Evolutionary conservation across 2,329 filamentous ascomycete species (phyloP), one percentile per base, ranked within the genome.

Genomic region (Emergomyces pasteurianus): DNA sequence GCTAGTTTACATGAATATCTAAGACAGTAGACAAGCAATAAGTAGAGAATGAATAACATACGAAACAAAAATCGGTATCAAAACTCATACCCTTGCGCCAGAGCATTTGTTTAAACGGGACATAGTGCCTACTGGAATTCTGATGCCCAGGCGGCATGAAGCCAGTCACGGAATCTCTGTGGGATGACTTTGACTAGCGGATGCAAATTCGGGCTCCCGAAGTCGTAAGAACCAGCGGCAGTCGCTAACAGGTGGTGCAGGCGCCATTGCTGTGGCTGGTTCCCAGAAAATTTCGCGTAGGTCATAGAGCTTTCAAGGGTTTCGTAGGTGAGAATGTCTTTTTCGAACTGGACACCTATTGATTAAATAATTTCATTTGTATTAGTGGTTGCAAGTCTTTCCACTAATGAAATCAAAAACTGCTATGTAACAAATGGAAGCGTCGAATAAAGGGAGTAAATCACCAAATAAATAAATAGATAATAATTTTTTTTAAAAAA

Each of bases 191-290:
- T 67, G 50, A 82, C 68, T 2, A 77, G 67, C 2, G 77, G 75
- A 69, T 88, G 88, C 59, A 90, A 73, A 63, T 84, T 86, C 1
- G 83, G 73, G 14, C 80, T 74, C 2, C 76, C 74, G 66, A 88
- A 87, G 64, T 86, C 83, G 68, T 88, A 90, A 10, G 84, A 80
- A 1, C 86, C 84, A 63, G 87, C 82, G 21, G 83, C 83, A 0
- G 87, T 90, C 38, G 85, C 86, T 43, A 88, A 77, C 28, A 90
- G 79, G 38, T 85, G 78, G 62, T 85, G 81, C 57, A 87, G 66
- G 4, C 75, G 75, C 61, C 72, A 69, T 62, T 77, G 74, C 56
- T 71, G 68, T 16, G 68, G 63, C 1, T 67, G 67, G 72, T 73
- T 63, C 72, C 70, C 42, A 77, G 74, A 63, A 6, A 65, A 60